A percentile compares a stretch with the other conserved stretches of the same genome.
Conservation (phyloP, 2,329 filamentous ascomycete genomes). For the Xylaria digitata region DNA sequence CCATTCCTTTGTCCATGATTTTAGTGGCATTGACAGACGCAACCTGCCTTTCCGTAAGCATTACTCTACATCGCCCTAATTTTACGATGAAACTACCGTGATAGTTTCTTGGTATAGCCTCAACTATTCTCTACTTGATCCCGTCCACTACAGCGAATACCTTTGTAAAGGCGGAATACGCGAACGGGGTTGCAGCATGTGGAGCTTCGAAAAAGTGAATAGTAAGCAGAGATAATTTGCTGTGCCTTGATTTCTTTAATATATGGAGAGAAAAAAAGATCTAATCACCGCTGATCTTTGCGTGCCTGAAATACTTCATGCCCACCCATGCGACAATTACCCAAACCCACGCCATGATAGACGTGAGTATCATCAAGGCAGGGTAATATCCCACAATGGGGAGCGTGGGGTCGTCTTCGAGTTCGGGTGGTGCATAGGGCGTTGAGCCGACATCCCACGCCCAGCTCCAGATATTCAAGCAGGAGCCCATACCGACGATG, state of each 20-base stretch:
- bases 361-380: slow-evolving; percentile 89
- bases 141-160: background rate
- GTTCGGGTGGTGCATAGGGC: slow-evolving; percentile 91
- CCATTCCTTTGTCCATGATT: background rate
- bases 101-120: background rate
- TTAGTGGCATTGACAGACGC: too few relatives aligned
- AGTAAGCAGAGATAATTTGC: too few relatives aligned
- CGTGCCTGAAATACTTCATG: slow-evolving; percentile 99
- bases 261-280: background rate
- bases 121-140: too few relatives aligned
- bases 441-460: slow-evolving; percentile 98
- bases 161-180: background rate
- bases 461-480: slow-evolving; percentile 96
- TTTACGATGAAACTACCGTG: background rate
- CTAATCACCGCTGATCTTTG: slow-evolving; percentile 80
- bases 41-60: background rate
- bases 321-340: slow-evolving; percentile 97
- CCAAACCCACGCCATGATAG: slow-evolving; percentile 99
- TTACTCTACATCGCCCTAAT: background rate
- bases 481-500: slow-evolving; percentile 95
- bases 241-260: background rate
- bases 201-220: background rate
- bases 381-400: slow-evolving; percentile 98
- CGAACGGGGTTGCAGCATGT: background rate
- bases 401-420: slow-evolving; percentile 93